These are phyloP conservation scores for Solanum lycopersicoides DNA, from an alignment of 257 asterid species.

Conservation along the genomic window DNA sequence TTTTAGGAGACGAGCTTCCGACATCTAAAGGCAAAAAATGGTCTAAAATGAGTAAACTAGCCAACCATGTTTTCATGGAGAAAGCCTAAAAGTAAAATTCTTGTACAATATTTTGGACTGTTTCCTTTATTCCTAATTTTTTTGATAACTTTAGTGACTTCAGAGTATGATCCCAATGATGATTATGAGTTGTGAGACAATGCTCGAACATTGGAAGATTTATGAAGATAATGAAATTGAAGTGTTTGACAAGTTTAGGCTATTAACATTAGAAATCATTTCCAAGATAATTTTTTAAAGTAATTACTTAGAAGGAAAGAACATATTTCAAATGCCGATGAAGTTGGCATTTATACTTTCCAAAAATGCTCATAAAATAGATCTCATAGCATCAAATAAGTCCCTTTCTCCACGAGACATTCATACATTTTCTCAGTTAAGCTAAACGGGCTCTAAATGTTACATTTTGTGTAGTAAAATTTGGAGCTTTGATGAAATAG, in stretches of 20 bases:
- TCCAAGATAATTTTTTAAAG: no score
- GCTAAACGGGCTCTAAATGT: not conserved
- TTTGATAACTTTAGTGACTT: not conserved
- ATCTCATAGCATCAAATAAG: no score
- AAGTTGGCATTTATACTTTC: no score
- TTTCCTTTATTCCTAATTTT: not conserved
- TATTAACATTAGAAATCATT: no score
- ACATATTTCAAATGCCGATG: no score
- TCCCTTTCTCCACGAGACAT: no score
- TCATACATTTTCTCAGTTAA: not conserved
- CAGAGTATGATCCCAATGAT: slow-evolving; percentile 44
- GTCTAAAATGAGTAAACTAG: slow-evolving; percentile 44
- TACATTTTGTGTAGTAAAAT: slow-evolving; percentile 15
- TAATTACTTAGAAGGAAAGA: no score
- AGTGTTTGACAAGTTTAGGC: no score
- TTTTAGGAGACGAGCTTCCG: slow-evolving; percentile 57
- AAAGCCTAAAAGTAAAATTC: slow-evolving; percentile 38
- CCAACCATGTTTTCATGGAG: slow-evolving; percentile 45
- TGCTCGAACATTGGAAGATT: no score
- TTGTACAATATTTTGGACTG: not conserved
- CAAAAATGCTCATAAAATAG: no score
- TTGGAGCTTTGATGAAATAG: slow-evolving; percentile 29
- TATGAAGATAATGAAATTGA: no score
- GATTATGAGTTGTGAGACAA: not conserved
- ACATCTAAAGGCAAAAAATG: slow-evolving; percentile 54